Evolutionary conservation across 169 alveolate genomes (phyloP).

Genomic region (Amoebophrya sp.): DNA sequence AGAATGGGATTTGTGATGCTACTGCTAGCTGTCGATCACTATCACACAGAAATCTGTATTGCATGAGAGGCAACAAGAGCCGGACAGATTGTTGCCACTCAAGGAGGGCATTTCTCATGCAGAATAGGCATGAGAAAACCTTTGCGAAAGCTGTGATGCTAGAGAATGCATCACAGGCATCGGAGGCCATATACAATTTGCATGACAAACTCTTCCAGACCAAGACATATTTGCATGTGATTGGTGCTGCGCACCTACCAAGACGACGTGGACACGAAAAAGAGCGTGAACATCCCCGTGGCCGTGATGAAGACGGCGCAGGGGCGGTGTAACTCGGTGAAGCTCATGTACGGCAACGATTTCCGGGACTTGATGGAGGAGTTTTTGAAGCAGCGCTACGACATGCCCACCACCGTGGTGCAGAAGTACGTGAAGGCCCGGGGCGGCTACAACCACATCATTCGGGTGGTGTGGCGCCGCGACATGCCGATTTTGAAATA

Average conservation of each 20-base stretch:
- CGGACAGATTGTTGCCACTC: no score
- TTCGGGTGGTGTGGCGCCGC: not conserved
- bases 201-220: no score
- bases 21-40: no score
- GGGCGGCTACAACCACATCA: not conserved
- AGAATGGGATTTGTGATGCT: no score
- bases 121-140: no score
- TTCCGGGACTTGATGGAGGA: not conserved
- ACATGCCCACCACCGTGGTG: not conserved
- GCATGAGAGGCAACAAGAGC: no score
- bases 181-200: no score
- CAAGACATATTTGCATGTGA: no score
- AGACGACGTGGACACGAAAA: conserved; percentile 15
- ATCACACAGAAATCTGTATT: no score
- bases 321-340: not conserved
- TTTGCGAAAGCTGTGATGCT: no score
- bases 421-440: conserved; percentile 3
- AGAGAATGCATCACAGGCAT: no score
- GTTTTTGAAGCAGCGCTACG: not conserved
- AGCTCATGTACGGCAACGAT: not conserved
- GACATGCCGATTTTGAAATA: not conserved
- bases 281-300: not conserved
- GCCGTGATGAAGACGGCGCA: not conserved
- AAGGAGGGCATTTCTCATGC: no score
- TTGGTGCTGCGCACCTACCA: not conserved